Conservation (phyloP, 106 monocot species). For the Dioscorea alata region DNA sequence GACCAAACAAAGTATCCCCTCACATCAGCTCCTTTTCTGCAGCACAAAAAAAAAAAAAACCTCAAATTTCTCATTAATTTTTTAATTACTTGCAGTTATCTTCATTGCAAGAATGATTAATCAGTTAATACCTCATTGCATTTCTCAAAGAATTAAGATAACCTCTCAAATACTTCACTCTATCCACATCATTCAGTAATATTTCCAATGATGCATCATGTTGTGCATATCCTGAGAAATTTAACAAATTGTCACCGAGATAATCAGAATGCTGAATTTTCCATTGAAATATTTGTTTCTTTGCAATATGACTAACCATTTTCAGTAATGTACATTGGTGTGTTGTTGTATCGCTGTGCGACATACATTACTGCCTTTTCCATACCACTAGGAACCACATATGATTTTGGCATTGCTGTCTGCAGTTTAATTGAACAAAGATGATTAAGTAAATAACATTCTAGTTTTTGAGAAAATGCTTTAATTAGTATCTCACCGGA, state of each 20-base stretch:
- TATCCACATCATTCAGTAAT: conserved; percentile 32
- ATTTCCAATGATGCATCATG: conserved; percentile 8
- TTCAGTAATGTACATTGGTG: conserved; percentile 59
- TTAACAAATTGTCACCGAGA: not conserved
- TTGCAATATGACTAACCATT: conserved; percentile 31
- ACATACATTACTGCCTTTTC: conserved; percentile 44
- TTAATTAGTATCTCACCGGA: conserved; percentile 16
- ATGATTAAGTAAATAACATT: too few relatives aligned
- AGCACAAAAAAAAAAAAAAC: conserved; percentile 1
- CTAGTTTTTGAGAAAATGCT: too few relatives aligned
- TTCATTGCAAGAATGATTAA: not conserved
- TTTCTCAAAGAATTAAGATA: conserved; percentile 27
- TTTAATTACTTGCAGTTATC: not conserved
- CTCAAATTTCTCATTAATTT: not conserved
- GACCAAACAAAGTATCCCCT: conserved; percentile 58
- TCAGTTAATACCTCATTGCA: conserved; percentile 39
- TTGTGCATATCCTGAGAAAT: conserved; percentile 34
- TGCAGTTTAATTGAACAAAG: conserved; percentile 3
- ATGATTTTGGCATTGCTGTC: conserved; percentile 24
- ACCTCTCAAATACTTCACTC: conserved; percentile 26
- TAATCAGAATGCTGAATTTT: not conserved
- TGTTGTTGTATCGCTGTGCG: conserved; percentile 57
- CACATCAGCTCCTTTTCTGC: conserved; percentile 49
- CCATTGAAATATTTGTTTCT: not conserved
- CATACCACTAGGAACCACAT: conserved; percentile 51